A percentile compares a stretch with the other conserved stretches of the same genome.
These are phyloP conservation scores for Phytophthora pistaciae DNA, from an alignment of 352 stramenopile species.

Conservation along the genomic window DNA sequence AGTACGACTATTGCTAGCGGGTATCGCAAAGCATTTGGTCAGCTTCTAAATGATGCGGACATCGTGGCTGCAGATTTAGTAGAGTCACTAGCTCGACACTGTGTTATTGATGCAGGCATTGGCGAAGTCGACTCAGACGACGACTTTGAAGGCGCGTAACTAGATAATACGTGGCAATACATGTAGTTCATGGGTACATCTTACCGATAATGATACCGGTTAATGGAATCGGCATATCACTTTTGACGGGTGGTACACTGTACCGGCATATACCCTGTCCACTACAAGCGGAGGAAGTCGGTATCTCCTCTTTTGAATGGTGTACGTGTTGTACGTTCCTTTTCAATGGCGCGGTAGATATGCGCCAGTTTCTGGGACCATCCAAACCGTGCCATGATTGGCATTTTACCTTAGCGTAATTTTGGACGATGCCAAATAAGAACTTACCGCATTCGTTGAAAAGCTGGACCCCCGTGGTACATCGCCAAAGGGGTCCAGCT, in stretches of 20 bases:
- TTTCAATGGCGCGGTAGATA: no score
- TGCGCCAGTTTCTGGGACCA: no score
- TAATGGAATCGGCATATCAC: background rate
- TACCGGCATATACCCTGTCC: background rate
- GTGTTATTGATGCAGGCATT: background rate
- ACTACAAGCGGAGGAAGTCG: no score
- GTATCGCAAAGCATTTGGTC: background rate
- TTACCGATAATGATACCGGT: background rate
- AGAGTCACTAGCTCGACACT: background rate
- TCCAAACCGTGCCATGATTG: no score
- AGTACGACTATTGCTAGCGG: conserved; percentile 8
- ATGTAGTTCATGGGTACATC: background rate
- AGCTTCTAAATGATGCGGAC: background rate
- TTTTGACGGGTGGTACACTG: background rate
- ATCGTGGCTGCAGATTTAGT: conserved; percentile 6
- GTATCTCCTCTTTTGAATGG: no score
- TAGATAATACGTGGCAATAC: background rate
- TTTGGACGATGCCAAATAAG: no score
- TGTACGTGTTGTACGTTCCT: no score
- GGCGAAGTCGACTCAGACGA: background rate
- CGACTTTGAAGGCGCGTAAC: background rate
- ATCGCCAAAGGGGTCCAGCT: no score
- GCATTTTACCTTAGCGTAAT: no score
- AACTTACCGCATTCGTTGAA: no score
- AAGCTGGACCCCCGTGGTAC: no score